Evolutionary conservation across 179 eudicot genomes (phyloP).

Genomic region (Silene noctiflora): DNA sequence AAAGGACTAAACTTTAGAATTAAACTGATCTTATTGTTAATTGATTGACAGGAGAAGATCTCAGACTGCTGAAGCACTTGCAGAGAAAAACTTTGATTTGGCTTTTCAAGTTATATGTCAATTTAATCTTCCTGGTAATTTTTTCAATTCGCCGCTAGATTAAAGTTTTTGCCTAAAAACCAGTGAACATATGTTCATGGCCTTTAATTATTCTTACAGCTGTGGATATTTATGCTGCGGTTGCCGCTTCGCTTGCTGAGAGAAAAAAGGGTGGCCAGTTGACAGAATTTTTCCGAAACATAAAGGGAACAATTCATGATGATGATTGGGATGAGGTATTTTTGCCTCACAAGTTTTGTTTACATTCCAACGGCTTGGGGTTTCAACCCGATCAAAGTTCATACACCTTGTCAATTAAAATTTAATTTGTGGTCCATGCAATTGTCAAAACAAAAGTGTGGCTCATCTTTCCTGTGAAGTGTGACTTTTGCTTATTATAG

Average conservation of each 20-base stretch:
- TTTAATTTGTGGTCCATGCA: neutral
- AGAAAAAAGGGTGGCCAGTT: constrained; percentile 86
- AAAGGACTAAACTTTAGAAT: neutral
- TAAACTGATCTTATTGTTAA: constrained; percentile 5
- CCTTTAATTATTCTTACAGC: constrained; percentile 43
- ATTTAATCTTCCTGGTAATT: constrained; percentile 85
- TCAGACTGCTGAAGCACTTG: constrained; percentile 90
- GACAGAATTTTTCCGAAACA: constrained; percentile 83
- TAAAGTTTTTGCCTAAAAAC: neutral
- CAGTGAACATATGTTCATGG: constrained; percentile 17
- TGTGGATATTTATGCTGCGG: constrained; percentile 98
- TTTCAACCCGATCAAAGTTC: neutral
- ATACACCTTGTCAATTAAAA: neutral
- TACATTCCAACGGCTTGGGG: neutral
- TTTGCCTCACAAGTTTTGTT: constrained; percentile 1
- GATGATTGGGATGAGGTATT: constrained; percentile 97
- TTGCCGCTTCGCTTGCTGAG: constrained; percentile 98
- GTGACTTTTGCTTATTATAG: neutral
- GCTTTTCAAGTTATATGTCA: constrained; percentile 82
- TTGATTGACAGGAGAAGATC: constrained; percentile 73
- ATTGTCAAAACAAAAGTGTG: neutral
- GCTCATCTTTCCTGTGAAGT: neutral
- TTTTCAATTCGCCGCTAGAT: neutral
- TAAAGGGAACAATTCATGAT: constrained; percentile 86
- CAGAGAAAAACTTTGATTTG: constrained; percentile 89